Percentiles rank a stretch among this genome's conserved stretches.
These are phyloP conservation scores for Trichoderma sp. DNA, from an alignment of 2,329 filamentous ascomycete species.

Conservation along the genomic window DNA sequence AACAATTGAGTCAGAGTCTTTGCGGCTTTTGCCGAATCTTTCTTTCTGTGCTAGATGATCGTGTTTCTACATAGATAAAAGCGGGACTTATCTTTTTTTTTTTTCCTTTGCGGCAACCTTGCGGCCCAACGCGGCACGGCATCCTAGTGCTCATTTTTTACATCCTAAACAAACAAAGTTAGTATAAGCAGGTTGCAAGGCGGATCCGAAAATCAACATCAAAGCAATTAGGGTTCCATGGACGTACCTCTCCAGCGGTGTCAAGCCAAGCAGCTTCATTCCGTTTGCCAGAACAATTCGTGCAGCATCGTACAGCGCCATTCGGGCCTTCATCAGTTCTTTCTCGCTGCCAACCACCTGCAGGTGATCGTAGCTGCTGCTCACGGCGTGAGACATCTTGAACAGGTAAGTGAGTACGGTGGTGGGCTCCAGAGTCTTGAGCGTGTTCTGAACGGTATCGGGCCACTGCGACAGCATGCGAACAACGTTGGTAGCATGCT, in stretches of 20 bases:
- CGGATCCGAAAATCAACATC: not conserved
- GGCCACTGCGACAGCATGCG: conserved; percentile 81
- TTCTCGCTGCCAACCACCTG: conserved; percentile 77
- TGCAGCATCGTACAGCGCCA: conserved; percentile 75
- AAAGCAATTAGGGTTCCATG: not conserved
- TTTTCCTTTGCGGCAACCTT: not conserved
- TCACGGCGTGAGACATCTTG: conserved; percentile 80
- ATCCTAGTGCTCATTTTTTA: not conserved
- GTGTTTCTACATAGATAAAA: not conserved
- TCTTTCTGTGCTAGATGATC: not conserved
- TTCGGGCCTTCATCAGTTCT: conserved; percentile 63
- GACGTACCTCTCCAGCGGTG: conserved; percentile 63
- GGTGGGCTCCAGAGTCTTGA: conserved; percentile 78
- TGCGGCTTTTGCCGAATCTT: not conserved
- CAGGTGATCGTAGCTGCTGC: conserved; percentile 77
- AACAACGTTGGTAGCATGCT: conserved; percentile 70
- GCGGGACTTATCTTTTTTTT: not conserved
- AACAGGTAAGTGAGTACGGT: conserved; percentile 63
- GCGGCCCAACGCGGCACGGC: conserved; percentile 1
- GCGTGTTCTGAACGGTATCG: conserved; percentile 77
- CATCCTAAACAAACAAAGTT: not conserved
- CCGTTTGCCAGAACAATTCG: conserved; percentile 76
- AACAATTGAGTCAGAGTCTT: not conserved
- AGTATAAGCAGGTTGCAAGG: not conserved
- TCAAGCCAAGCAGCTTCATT: conserved; percentile 77